phyloP scores from a whole-genome alignment of 768 basidiomycete genomes.

The Podaxis sp. region DNA sequence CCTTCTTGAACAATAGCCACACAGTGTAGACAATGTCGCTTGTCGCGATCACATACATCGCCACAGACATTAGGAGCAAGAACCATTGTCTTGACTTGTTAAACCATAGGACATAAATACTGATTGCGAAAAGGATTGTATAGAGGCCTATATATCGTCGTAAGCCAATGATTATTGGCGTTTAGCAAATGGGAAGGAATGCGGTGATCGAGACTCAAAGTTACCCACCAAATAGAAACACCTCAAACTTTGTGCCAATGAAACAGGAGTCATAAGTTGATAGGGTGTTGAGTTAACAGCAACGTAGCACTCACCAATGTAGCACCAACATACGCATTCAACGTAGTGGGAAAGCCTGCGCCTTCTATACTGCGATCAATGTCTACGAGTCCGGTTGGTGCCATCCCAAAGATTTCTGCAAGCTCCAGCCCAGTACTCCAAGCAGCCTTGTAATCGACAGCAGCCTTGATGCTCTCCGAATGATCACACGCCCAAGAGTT shows the following conservation, averaged over 20 bases:
- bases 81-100: conserved; percentile 27
- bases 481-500: no score
- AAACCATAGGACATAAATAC: conserved; percentile 29
- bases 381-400: not conserved
- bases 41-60: conserved; percentile 37
- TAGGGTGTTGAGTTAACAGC: not conserved
- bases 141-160: conserved; percentile 29
- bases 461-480: no score
- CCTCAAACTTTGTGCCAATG: conserved; percentile 23
- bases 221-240: conserved; percentile 27
- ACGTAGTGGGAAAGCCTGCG: conserved; percentile 18
- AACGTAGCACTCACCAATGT: conserved; percentile 20
- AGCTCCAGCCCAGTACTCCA: no score
- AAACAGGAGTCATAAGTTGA: not conserved
- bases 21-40: conserved; percentile 34
- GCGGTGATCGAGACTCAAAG: no score
- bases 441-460: no score
- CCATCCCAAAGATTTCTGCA: not conserved
- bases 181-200: not conserved
- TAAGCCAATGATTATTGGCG: conserved; percentile 4
- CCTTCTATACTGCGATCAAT: not conserved
- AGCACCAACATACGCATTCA: conserved; percentile 26
- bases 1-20: conserved; percentile 27
- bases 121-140: conserved; percentile 35
- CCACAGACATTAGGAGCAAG: conserved; percentile 29